These are phyloP conservation scores for Podila minutissima DNA, from an alignment of 192 early-diverging fungal species.

Conservation along the genomic window DNA sequence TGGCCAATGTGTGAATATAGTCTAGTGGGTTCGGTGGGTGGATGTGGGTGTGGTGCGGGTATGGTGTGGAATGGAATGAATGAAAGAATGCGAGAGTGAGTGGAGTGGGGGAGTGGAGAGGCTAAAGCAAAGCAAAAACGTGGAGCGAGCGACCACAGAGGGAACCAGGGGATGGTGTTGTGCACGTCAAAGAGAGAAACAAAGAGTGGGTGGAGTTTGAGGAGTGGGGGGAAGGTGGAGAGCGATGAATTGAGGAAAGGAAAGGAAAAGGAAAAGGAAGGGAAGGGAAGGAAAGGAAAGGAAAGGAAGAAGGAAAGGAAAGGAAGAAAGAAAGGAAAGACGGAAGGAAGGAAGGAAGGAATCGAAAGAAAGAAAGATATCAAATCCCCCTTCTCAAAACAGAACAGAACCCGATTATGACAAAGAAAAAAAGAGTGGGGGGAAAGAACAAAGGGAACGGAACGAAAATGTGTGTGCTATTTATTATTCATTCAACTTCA, in stretches of 20 bases:
- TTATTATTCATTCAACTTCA: neutral
- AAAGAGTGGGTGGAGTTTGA: neutral
- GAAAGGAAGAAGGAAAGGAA: neutral
- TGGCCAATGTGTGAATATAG: too few relatives aligned
- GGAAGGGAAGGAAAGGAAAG: neutral
- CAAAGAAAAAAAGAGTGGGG: neutral
- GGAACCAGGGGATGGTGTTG: neutral
- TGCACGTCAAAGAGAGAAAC: conserved; percentile 1
- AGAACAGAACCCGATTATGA: neutral
- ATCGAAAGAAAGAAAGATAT: neutral
- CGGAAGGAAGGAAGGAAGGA: neutral
- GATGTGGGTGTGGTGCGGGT: neutral
- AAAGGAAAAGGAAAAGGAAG: neutral
- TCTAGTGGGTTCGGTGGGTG: neutral
- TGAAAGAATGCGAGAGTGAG: neutral
- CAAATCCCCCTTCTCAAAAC: too few relatives aligned
- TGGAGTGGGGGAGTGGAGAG: neutral
- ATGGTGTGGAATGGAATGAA: neutral
- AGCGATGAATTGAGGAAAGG: neutral
- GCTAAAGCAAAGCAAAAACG: neutral
- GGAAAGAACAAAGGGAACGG: conserved; percentile 2
- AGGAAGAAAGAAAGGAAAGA: neutral
- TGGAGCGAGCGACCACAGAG: too few relatives aligned
- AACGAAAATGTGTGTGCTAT: neutral
- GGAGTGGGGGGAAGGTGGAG: neutral